Evolutionary conservation across 805 yeast species (phyloP), one percentile per base, ranked within the genome.

Genomic region (Ogataea minuta): DNA sequence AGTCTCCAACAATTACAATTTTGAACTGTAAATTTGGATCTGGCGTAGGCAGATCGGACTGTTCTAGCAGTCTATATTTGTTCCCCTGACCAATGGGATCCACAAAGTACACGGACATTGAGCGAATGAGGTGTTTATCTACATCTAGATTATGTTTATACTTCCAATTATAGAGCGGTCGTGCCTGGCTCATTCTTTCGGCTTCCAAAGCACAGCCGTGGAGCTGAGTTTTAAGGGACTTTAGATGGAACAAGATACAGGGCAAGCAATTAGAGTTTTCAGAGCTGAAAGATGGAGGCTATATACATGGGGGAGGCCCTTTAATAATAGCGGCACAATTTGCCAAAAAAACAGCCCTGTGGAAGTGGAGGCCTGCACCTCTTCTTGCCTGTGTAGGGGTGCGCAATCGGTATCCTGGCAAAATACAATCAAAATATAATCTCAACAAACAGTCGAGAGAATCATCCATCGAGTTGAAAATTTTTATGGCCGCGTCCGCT

Each of bases 1-100:
- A 97, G 68, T 93, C 99, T 49, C 99, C 99, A 35, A 93, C 97
- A 46, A 91, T 96, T 46, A 93, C 98, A 69, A 63, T 50, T 34
- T 64, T 64, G 43, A 60, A 53, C 31, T 58, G 63, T 4, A 50
- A 31, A 28, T 42, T 40, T 13, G 57, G 53, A 21, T 53, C 45
- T 2, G 57, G 52, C 11, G 47, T 39, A 1, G 45, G 95, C 4
- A 46, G 34, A 5, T 46, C 46, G 5, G 44, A 35, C 28, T 50
- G 48, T 23, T 51, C 53, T 6, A 59, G 36, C 11, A 59, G 42
- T n/a, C 48, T 32, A 34, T 39, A 57, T n/a, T 36, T 36, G 2
- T 54, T 36, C 1, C 63, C 63, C 26, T 36, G 40, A 2, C 52
- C 61, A 16, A 43, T 26, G 24, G 45, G 37, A 10, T 44, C 39